Evolutionary conservation across 495 filamentous ascomycete genomes (phyloP).

Genomic region (Lepidopterella palustris): DNA sequence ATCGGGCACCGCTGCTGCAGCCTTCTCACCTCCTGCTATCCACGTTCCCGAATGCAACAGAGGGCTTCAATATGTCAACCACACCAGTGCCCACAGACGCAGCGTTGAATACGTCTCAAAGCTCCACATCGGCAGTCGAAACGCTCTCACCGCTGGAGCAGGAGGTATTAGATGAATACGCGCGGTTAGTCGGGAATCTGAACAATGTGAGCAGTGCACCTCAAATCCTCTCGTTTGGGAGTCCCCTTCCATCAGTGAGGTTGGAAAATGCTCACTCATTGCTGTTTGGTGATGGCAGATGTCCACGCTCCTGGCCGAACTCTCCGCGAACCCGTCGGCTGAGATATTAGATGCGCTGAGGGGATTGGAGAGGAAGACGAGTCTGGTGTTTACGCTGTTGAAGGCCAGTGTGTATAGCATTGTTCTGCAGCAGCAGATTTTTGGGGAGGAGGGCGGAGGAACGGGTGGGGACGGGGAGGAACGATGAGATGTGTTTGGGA

Average conservation of each 20-base stretch:
- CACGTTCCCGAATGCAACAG: too few species aligned
- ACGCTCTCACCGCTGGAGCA: conserved; percentile 73
- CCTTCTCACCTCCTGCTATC: too few species aligned
- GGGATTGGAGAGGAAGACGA: conserved; percentile 86
- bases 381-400: conserved; percentile 84
- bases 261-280: background rate
- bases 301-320: conserved; percentile 52
- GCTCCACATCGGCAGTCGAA: conserved; percentile 1
- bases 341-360: conserved; percentile 78
- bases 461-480: background rate
- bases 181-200: conserved; percentile 79
- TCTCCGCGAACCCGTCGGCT: conserved; percentile 58
- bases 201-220: conserved; percentile 57
- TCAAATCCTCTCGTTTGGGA: too few species aligned
- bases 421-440: conserved; percentile 92
- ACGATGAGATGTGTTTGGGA: background rate
- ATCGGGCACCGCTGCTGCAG: too few species aligned
- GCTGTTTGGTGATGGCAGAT: conserved; percentile 48
- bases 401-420: conserved; percentile 99
- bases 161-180: conserved; percentile 90
- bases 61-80: too few species aligned
- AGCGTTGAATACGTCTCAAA: background rate
- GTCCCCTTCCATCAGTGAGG: too few species aligned
- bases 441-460: conserved; percentile 48
- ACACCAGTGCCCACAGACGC: background rate